These are phyloP conservation scores for Luzula sylvatica DNA, from an alignment of 176 grass and related monocot species.

Conservation along the genomic window DNA sequence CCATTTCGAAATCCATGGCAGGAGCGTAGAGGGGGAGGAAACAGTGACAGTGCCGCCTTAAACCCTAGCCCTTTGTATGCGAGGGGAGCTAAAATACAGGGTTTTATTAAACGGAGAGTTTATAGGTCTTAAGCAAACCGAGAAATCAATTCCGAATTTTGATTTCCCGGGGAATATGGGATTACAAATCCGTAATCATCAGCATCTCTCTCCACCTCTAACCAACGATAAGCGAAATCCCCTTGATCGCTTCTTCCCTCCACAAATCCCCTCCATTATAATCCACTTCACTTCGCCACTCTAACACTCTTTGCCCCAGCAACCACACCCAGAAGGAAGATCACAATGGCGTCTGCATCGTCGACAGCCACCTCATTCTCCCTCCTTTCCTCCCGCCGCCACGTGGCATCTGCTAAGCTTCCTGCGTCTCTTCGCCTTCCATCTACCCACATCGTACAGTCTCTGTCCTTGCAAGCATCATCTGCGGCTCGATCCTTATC, in stretches of 20 bases:
- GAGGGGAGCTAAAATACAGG: too few species aligned
- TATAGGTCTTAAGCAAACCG: too few species aligned
- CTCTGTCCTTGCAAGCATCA: background rate
- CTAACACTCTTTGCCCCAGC: background rate
- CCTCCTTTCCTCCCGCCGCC: slow-evolving; percentile 5
- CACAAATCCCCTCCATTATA: slow-evolving; percentile 16
- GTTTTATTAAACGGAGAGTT: too few species aligned
- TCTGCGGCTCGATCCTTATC: slow-evolving; percentile 1
- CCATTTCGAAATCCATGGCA: slow-evolving; percentile 26
- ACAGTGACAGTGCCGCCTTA: slow-evolving; percentile 22
- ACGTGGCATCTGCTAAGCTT: background rate
- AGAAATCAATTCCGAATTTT: too few species aligned
- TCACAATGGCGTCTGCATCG: slow-evolving; percentile 13
- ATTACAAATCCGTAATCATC: too few species aligned
- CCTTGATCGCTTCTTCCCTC: slow-evolving; percentile 1
- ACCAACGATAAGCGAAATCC: slow-evolving; percentile 28
- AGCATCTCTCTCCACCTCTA: slow-evolving; percentile 12
- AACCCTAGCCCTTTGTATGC: slow-evolving; percentile 6
- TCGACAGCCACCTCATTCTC: slow-evolving; percentile 10
- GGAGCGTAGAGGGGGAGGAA: slow-evolving; percentile 24
- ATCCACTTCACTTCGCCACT: background rate
- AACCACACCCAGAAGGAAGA: background rate
- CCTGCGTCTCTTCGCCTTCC: slow-evolving; percentile 1
- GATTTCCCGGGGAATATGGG: too few species aligned
- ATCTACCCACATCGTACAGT: background rate